These are phyloP conservation scores for Boletus sp. DNA, from an alignment of 1,284 basidiomycete genomes.

Conservation along the genomic window DNA sequence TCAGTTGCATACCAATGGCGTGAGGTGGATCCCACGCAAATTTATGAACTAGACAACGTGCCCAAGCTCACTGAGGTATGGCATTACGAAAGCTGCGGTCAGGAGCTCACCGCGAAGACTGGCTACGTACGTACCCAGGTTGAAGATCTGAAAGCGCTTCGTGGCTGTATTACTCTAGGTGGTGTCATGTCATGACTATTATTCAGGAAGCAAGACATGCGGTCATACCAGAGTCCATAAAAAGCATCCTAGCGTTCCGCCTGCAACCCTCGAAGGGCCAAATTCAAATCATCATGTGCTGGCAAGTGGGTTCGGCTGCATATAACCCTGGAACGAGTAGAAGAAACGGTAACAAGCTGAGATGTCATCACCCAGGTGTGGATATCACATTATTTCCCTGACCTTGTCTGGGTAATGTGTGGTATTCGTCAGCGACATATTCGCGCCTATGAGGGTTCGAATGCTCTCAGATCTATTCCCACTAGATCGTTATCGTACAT, in stretches of 20 bases:
- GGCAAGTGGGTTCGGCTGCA: constrained; percentile 68
- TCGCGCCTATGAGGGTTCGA: constrained; percentile 45
- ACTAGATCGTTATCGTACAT: constrained; percentile 63
- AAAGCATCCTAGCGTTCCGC: constrained; percentile 53
- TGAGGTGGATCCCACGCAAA: constrained; percentile 17
- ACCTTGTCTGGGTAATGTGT: constrained; percentile 56
- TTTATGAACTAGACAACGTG: constrained; percentile 26
- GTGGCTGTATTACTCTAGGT: constrained; percentile 60
- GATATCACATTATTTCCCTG: constrained; percentile 14
- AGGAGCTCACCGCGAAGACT: constrained; percentile 45
- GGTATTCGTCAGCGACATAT: constrained; percentile 44
- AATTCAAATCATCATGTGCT: constrained; percentile 59
- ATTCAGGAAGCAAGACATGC: neutral
- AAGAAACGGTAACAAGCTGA: constrained; percentile 44
- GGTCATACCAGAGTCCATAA: constrained; percentile 55
- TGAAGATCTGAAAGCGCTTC: constrained; percentile 57
- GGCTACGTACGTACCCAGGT: constrained; percentile 59
- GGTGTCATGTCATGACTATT: neutral
- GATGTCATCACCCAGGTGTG: neutral
- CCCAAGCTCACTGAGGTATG: constrained; percentile 55
- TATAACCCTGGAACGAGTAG: constrained; percentile 55
- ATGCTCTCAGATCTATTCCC: constrained; percentile 67
- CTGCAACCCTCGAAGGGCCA: constrained; percentile 58
- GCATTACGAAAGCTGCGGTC: neutral
- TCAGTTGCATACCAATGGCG: constrained; percentile 68